phyloP scores from a whole-genome alignment of 768 basidiomycete genomes.

The Termitomyces sp. region DNA sequence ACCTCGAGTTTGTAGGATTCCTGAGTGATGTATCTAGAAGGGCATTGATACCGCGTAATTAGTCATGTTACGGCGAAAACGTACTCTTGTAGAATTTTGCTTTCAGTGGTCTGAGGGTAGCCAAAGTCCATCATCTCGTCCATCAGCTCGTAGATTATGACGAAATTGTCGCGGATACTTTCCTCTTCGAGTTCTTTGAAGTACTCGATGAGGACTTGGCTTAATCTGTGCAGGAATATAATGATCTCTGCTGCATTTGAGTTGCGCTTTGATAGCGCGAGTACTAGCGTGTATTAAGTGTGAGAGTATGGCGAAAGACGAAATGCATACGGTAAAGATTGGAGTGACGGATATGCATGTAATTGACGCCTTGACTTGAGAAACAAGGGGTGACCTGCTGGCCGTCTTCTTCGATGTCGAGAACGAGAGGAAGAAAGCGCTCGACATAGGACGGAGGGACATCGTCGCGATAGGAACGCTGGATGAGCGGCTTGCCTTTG shows the following conservation, averaged over 20 bases:
- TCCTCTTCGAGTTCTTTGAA: conserved; percentile 99
- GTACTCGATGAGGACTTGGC: conserved; percentile 92
- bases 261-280: conserved; percentile 94
- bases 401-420: conserved; percentile 97
- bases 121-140: conserved; percentile 99
- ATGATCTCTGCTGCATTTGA: conserved; percentile 94
- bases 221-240: conserved; percentile 91
- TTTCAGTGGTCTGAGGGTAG: conserved; percentile 97
- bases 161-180: conserved; percentile 98
- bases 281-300: conserved; percentile 44
- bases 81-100: conserved; percentile 96
- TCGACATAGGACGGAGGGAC: conserved; percentile 87
- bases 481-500: conserved; percentile 97
- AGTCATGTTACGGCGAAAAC: conserved; percentile 18
- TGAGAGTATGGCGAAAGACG: neutral
- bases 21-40: conserved; percentile 87
- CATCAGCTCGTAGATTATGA: conserved; percentile 97
- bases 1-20: conserved; percentile 97
- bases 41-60: neutral
- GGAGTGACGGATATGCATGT: conserved; percentile 97
- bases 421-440: conserved; percentile 85
- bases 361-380: conserved; percentile 92
- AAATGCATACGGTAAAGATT: conserved; percentile 85
- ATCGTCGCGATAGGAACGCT: conserved; percentile 95
- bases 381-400: conserved; percentile 96